phyloP scores from a whole-genome alignment of 306 rosid genomes.

The Boehmeria nivea region DNA sequence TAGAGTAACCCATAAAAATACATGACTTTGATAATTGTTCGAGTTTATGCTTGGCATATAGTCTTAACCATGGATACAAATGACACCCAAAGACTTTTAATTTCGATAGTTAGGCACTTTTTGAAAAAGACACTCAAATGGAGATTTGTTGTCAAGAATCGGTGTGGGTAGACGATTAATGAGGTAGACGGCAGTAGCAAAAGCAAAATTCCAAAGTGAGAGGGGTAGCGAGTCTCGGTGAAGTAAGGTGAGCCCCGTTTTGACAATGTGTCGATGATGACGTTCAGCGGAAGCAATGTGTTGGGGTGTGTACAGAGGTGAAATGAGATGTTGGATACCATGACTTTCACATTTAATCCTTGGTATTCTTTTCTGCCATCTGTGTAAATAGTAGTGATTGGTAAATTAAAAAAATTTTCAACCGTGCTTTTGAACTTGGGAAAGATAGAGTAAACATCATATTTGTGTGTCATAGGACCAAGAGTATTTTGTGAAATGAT shows the following conservation, averaged over 20 bases:
- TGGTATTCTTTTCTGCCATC: neutral
- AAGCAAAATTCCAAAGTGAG: too few species aligned
- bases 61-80: neutral
- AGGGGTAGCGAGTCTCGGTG: neutral
- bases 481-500: neutral
- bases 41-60: neutral
- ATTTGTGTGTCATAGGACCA: neutral
- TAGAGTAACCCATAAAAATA: too few species aligned
- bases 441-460: neutral
- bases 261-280: too few species aligned
- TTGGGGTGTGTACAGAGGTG: too few species aligned
- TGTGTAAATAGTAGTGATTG: neutral
- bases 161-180: too few species aligned
- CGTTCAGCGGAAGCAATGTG: too few species aligned
- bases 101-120: neutral
- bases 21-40: neutral
- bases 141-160: neutral
- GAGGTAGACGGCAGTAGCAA: too few species aligned
- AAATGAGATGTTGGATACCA: too few species aligned
- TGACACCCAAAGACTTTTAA: neutral
- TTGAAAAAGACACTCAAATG: neutral
- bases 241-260: too few species aligned
- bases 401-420: neutral
- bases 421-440: neutral
- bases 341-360: too few species aligned